Percentiles rank a stretch among this genome's conserved stretches.
These are phyloP conservation scores for Exophiala spinifera DNA, from an alignment of 2,329 filamentous ascomycete genomes.

Conservation along the genomic window DNA sequence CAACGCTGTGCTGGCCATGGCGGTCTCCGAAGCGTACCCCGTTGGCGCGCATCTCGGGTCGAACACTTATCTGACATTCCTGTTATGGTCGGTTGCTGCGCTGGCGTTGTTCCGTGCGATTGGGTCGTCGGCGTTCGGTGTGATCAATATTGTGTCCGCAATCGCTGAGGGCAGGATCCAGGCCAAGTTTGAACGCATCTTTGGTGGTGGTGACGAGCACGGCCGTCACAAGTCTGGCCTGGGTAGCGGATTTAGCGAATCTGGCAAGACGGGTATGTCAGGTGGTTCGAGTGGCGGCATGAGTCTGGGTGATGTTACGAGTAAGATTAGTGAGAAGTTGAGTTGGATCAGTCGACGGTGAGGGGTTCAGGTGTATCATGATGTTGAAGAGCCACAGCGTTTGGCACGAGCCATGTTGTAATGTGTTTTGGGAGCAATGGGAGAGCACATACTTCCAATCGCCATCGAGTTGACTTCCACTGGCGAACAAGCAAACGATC, in stretches of 20 bases:
- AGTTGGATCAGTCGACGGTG: constrained; percentile 19
- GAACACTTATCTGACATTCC: constrained; percentile 89
- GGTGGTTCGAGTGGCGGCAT: constrained; percentile 15
- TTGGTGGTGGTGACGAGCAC: constrained; percentile 28
- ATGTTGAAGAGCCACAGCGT: no score
- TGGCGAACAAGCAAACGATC: no score
- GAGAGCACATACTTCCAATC: no score
- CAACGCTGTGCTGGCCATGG: constrained; percentile 92
- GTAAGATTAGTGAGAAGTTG: constrained; percentile 27
- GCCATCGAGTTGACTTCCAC: no score
- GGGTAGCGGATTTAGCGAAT: constrained; percentile 22
- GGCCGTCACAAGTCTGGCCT: constrained; percentile 17
- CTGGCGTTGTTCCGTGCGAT: constrained; percentile 85
- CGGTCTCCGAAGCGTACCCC: constrained; percentile 80
- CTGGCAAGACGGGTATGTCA: constrained; percentile 24
- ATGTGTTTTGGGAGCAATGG: neutral
- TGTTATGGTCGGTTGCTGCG: constrained; percentile 85
- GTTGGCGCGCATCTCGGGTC: constrained; percentile 62
- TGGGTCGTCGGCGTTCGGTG: constrained; percentile 73
- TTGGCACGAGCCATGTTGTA: neutral
- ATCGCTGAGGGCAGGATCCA: constrained; percentile 82
- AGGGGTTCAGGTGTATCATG: neutral
- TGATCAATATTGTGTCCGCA: constrained; percentile 80
- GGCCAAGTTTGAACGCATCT: constrained; percentile 32
- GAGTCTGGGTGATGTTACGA: constrained; percentile 24